A percentile compares a stretch with the other conserved stretches of the same genome.
These are phyloP conservation scores for Suillus alpinus DNA, from an alignment of 768 basidiomycete species.

Conservation along the genomic window DNA sequence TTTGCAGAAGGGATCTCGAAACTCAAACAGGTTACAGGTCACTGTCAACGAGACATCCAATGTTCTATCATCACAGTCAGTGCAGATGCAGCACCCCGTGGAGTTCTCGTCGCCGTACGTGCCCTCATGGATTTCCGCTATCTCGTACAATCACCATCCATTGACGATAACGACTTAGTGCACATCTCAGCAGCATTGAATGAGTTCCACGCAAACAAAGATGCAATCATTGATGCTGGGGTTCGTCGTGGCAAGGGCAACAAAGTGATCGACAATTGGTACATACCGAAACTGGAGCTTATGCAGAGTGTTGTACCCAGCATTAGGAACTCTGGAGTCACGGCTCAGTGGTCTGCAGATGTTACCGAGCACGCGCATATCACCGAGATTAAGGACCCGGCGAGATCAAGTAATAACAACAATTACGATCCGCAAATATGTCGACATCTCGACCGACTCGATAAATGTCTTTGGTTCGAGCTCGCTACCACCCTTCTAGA, in stretches of 20 bases:
- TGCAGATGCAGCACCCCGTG: slow-evolving; percentile 27
- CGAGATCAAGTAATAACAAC: slow-evolving; percentile 29
- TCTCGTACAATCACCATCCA: slow-evolving; percentile 28
- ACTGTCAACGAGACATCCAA: slow-evolving; percentile 36
- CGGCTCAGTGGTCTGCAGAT: slow-evolving; percentile 35
- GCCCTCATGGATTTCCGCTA: slow-evolving; percentile 37
- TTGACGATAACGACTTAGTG: slow-evolving; percentile 20
- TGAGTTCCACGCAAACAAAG: slow-evolving; percentile 34
- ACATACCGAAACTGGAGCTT: slow-evolving; percentile 42
- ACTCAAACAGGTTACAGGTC: slow-evolving; percentile 39
- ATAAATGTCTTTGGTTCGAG: slow-evolving; percentile 29
- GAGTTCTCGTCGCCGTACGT: slow-evolving; percentile 31
- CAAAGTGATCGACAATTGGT: slow-evolving; percentile 29
- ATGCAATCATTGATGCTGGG: slow-evolving; percentile 28
- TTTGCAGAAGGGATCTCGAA: slow-evolving; percentile 38
- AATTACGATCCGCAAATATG: slow-evolving; percentile 35
- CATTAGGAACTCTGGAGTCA: slow-evolving; percentile 28
- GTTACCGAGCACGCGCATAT: slow-evolving; percentile 34
- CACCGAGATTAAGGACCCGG: slow-evolving; percentile 30
- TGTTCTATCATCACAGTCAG: slow-evolving; percentile 32
- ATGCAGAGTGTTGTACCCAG: slow-evolving; percentile 31
- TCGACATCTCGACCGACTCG: slow-evolving; percentile 26
- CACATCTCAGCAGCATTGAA: slow-evolving; percentile 19
- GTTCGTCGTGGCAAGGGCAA: slow-evolving; percentile 25
- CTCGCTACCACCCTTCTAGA: slow-evolving; percentile 15